Percentiles rank a stretch among this genome's conserved stretches.
Conservation (phyloP, 345 rosid species). For the Xanthoceras sorbifolium region DNA sequence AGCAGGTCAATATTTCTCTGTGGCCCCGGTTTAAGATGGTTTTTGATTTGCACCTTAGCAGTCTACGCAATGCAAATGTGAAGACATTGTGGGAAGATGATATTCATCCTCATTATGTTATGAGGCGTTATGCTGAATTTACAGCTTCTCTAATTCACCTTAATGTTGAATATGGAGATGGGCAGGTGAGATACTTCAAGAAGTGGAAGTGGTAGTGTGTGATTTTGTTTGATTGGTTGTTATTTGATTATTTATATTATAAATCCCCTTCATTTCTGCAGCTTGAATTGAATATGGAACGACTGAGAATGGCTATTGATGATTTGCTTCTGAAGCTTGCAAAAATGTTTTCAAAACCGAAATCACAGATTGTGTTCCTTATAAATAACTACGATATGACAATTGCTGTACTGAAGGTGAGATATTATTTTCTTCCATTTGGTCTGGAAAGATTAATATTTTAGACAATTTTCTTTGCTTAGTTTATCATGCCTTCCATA, state of each 20-base stretch:
- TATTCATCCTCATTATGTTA: conserved; percentile 96
- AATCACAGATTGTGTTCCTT: conserved; percentile 82
- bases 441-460: not conserved
- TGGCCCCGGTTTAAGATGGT: conserved; percentile 99
- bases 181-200: conserved; percentile 61
- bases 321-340: conserved; percentile 90
- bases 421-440: conserved; percentile 7
- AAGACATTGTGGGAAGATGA: conserved; percentile 98
- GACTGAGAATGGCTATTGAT: conserved; percentile 93
- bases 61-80: conserved; percentile 86
- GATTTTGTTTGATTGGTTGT: not conserved
- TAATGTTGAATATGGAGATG: conserved; percentile 93
- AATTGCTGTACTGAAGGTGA: conserved; percentile 90
- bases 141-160: conserved; percentile 96
- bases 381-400: conserved; percentile 98
- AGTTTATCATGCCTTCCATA: not conserved
- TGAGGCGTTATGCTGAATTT: conserved; percentile 99
- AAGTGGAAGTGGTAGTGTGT: not conserved
- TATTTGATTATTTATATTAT: not conserved
- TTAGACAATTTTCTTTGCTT: not conserved
- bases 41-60: conserved; percentile 86
- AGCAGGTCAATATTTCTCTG: conserved; percentile 88
- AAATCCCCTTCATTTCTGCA: conserved; percentile 37
- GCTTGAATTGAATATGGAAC: conserved; percentile 95
- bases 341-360: conserved; percentile 64